A percentile compares a stretch with the other conserved stretches of the same genome.
phyloP scores from a whole-genome alignment of 1,139 yeast species.

The Entelexis sorbosivorans region DNA sequence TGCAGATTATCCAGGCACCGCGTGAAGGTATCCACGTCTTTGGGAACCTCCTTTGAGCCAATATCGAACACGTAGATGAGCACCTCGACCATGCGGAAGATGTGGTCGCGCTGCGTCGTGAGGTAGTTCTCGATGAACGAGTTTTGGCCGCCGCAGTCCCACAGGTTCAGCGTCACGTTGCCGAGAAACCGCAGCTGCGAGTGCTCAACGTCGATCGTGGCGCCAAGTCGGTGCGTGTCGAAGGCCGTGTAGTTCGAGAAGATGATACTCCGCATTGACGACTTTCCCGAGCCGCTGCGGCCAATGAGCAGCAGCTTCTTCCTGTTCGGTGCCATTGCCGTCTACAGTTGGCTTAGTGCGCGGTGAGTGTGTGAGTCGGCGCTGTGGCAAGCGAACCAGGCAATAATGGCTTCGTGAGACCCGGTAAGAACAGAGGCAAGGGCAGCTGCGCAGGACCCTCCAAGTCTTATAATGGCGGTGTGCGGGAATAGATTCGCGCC shows the following conservation, averaged over 20 bases:
- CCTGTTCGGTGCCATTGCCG: slow-evolving; percentile 25
- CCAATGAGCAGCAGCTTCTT: slow-evolving; percentile 58
- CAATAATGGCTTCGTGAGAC: too few species aligned
- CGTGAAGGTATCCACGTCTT: slow-evolving; percentile 85
- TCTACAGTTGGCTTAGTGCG: neutral
- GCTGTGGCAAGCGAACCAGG: too few species aligned
- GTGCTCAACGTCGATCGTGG: slow-evolving; percentile 95
- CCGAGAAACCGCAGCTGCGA: slow-evolving; percentile 87
- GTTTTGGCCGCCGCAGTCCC: slow-evolving; percentile 98
- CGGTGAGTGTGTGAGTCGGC: neutral
- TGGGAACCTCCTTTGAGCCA: slow-evolving; percentile 80
- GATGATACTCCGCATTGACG: slow-evolving; percentile 93
- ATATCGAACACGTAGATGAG: slow-evolving; percentile 94
- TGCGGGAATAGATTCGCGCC: neutral
- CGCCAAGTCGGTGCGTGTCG: slow-evolving; percentile 90
- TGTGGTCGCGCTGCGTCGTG: slow-evolving; percentile 77
- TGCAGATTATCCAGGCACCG: slow-evolving; percentile 72
- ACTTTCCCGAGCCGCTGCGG: slow-evolving; percentile 93
- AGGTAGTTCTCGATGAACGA: slow-evolving; percentile 92
- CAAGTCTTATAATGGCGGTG: neutral
- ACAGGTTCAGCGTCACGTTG: slow-evolving; percentile 83
- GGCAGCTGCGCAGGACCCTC: neutral
- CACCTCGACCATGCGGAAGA: slow-evolving; percentile 94
- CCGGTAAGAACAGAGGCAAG: neutral
- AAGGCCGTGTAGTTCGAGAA: slow-evolving; percentile 85